These are phyloP conservation scores for Berberis thunbergii DNA, from an alignment of 164 flowering plant genomes.

Conservation along the genomic window DNA sequence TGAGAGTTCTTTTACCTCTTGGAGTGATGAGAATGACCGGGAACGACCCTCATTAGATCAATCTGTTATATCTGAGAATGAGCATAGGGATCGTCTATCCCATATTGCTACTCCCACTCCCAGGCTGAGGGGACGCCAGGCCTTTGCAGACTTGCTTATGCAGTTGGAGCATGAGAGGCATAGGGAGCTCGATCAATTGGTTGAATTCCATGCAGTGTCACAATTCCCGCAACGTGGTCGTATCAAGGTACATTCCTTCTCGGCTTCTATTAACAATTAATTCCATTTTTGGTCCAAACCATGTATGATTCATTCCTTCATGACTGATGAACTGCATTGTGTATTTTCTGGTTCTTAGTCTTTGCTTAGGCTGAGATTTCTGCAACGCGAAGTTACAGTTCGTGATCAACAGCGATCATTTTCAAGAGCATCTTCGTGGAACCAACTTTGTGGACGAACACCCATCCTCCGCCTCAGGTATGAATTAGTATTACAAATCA, in stretches of 20 bases:
- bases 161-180: conserved; percentile 52
- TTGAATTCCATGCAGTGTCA: conserved; percentile 49
- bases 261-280: background rate
- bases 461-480: conserved; percentile 36
- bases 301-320: background rate
- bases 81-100: conserved; percentile 10
- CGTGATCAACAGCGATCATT: conserved; percentile 22
- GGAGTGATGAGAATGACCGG: conserved; percentile 22
- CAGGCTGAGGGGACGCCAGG: conserved; percentile 63
- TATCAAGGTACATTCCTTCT: conserved; percentile 45
- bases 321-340: background rate
- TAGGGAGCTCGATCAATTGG: conserved; percentile 42
- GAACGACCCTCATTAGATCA: conserved; percentile 9
- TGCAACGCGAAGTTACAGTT: conserved; percentile 29
- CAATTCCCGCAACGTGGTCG: conserved; percentile 61
- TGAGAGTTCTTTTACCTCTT: conserved; percentile 13
- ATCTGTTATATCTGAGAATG: conserved; percentile 14
- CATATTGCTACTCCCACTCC: conserved; percentile 16
- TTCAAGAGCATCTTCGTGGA: conserved; percentile 18
- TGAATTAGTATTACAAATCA: background rate
- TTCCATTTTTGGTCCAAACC: background rate
- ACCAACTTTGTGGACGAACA: conserved; percentile 19
- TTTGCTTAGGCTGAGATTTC: conserved; percentile 45
- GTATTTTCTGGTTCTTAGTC: conserved; percentile 25
- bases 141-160: conserved; percentile 40